Percentiles rank a stretch among this genome's conserved stretches.
Evolutionary conservation across 2,329 filamentous ascomycete species (phyloP).

Genomic region (Ascochyta lentis): DNA sequence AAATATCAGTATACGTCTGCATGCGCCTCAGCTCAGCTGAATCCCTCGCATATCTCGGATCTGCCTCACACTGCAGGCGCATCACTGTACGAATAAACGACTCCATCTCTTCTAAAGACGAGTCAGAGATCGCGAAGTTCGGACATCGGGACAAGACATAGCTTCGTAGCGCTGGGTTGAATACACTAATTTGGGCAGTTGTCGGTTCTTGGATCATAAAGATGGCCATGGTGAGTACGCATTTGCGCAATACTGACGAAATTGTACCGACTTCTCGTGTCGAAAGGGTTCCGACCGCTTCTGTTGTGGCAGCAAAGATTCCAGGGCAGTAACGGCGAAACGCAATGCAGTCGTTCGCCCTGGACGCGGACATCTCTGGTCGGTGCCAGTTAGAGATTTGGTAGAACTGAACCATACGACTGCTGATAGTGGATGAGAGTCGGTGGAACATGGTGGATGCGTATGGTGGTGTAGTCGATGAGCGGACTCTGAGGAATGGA

Average conservation of each 20-base stretch:
- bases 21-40: not conserved
- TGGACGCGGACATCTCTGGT: not conserved
- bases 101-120: not conserved
- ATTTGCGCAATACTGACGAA: not conserved
- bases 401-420: not conserved
- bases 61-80: not conserved
- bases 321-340: not conserved
- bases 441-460: not conserved
- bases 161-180: not conserved
- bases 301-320: not conserved
- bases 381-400: conserved; percentile 1
- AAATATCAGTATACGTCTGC: not conserved
- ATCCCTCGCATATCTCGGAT: not conserved
- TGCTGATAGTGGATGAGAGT: not conserved
- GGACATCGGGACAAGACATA: not conserved
- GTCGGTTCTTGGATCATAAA: not conserved
- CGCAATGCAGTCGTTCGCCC: not conserved
- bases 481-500: not conserved
- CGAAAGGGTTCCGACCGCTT: not conserved
- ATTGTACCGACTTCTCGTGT: not conserved
- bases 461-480: not conserved
- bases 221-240: not conserved
- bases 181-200: not conserved
- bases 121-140: not conserved
- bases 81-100: not conserved